These are phyloP conservation scores for Guadua angustifolia DNA, from an alignment of 176 grass and related monocot genomes.

Conservation along the genomic window DNA sequence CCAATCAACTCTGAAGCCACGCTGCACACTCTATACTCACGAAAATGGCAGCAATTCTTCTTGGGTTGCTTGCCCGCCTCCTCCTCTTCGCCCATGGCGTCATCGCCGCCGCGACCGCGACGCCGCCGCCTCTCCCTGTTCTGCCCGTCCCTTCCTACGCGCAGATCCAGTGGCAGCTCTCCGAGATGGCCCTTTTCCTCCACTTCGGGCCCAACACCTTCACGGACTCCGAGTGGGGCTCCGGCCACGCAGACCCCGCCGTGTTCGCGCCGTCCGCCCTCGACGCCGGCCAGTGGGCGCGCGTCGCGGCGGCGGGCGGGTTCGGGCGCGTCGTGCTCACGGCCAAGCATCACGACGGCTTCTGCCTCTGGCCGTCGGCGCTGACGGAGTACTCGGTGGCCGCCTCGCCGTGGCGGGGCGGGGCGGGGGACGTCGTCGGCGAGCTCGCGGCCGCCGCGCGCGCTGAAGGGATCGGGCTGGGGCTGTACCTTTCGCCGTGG, in stretches of 20 bases:
- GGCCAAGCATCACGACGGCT: conserved; percentile 93
- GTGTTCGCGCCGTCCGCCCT: conserved; percentile 74
- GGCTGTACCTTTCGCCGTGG: conserved; percentile 93
- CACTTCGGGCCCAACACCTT: conserved; percentile 99
- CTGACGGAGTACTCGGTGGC: conserved; percentile 83
- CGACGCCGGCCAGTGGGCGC: conserved; percentile 83
- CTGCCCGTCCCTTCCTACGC: conserved; percentile 75
- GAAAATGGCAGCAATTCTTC: conserved; percentile 42
- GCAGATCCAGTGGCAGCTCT: conserved; percentile 86
- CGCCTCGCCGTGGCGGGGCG: conserved; percentile 69
- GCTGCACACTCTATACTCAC: not conserved
- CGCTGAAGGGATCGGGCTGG: conserved; percentile 62
- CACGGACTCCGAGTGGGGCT: conserved; percentile 92
- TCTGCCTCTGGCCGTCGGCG: conserved; percentile 97
- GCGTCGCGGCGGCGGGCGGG: conserved; percentile 57
- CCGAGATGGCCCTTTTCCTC: conserved; percentile 92
- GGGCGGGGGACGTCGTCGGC: conserved; percentile 72
- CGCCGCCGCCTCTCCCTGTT: conserved; percentile 71
- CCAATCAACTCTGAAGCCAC: conserved; percentile 21
- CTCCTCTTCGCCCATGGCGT: conserved; percentile 31
- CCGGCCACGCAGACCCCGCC: conserved; percentile 67
- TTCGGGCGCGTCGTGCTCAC: conserved; percentile 83
- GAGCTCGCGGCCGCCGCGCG: conserved; percentile 61
- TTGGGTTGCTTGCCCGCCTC: conserved; percentile 32
- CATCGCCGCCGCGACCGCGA: conserved; percentile 8